Percentiles rank a stretch among this genome's conserved stretches.
Evolutionary conservation across 179 eudicot species (phyloP).

Genomic region (Spinacia oleracea): DNA sequence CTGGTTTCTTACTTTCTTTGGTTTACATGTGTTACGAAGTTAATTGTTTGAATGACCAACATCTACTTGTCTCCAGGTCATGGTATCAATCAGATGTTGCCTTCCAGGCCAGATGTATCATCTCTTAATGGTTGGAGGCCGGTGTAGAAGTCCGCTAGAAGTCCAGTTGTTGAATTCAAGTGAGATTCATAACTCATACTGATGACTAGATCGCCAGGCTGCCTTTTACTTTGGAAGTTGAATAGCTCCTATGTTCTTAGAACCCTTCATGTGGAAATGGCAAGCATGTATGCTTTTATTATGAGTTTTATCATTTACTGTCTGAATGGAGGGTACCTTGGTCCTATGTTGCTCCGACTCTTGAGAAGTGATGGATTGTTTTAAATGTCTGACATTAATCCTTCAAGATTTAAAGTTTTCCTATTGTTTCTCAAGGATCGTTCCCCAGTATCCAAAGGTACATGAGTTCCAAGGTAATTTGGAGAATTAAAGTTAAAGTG

Average conservation of each 20-base stretch:
- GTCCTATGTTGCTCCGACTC: background rate
- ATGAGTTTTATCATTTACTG: background rate
- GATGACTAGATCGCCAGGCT: constrained; percentile 2
- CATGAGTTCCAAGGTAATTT: background rate
- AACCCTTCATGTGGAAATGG: constrained; percentile 4
- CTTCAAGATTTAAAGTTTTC: background rate
- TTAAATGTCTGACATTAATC: background rate
- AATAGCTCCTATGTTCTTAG: background rate
- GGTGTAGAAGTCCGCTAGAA: constrained; percentile 35
- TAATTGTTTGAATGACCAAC: background rate
- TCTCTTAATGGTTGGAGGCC: constrained; percentile 75
- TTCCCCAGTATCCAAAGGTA: background rate
- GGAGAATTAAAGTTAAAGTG: background rate
- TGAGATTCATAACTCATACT: constrained; percentile 29
- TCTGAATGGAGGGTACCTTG: background rate
- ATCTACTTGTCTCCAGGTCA: constrained; percentile 47
- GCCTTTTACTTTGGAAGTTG: constrained; percentile 14
- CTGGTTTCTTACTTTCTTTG: constrained; percentile 6
- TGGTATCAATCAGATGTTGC: constrained; percentile 48
- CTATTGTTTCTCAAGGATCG: background rate
- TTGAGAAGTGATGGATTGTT: background rate
- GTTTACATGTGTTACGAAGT: background rate
- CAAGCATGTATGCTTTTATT: background rate
- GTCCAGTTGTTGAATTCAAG: constrained; percentile 23
- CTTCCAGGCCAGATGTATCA: constrained; percentile 61